Conservation (phyloP, 495 filamentous ascomycete genomes). For the Friedmanniomyces simplex region DNA sequence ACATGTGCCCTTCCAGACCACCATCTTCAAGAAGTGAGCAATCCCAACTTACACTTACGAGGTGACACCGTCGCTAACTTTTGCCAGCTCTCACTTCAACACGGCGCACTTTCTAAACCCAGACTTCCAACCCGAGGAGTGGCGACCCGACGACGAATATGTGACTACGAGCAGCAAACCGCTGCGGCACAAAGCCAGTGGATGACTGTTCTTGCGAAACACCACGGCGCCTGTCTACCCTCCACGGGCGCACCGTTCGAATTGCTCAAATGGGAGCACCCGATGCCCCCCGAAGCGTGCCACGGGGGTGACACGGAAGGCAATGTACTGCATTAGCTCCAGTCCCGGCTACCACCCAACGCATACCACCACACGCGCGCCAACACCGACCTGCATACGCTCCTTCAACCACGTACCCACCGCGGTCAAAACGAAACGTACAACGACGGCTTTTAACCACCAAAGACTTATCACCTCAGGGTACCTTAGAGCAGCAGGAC, state of each 20-base stretch:
- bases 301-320: neutral
- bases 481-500: conserved; percentile 18
- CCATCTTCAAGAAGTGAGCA: conserved; percentile 33
- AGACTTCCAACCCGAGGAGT: conserved; percentile 34
- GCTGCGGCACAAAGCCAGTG: conserved; percentile 12
- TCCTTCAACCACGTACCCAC: conserved; percentile 1
- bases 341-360: neutral
- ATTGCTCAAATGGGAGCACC: neutral
- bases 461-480: conserved; percentile 24
- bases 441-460: conserved; percentile 13
- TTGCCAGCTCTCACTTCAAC: conserved; percentile 31
- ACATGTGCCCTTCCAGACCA: conserved; percentile 28
- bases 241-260: neutral
- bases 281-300: neutral
- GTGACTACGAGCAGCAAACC: conserved; percentile 11
- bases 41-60: neutral
- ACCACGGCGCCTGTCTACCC: neutral
- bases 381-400: conserved; percentile 6
- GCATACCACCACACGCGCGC: neutral
- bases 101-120: conserved; percentile 34
- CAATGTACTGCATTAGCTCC: conserved; percentile 3
- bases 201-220: conserved; percentile 11
- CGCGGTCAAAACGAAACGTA: neutral
- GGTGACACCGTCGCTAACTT: conserved; percentile 1
- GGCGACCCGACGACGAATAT: conserved; percentile 32